phyloP scores from a whole-genome alignment of 1,284 basidiomycete genomes.

The Trichosporon sp. region DNA sequence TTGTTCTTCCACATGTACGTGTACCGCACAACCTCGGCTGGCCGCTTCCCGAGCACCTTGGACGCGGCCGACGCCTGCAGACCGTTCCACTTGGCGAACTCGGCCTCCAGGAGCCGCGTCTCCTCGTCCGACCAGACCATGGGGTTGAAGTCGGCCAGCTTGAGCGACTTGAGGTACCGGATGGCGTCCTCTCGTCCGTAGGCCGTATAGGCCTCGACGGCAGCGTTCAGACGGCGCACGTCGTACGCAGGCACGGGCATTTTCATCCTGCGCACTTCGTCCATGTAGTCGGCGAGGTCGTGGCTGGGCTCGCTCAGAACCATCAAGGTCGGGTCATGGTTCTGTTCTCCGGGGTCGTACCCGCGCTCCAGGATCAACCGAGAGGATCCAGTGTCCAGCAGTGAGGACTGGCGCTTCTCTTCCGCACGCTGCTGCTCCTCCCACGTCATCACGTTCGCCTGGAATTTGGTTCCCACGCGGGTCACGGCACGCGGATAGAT shows the following conservation, averaged over 20 bases:
- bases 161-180: constrained; percentile 26
- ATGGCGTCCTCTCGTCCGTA: constrained; percentile 32
- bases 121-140: constrained; percentile 17
- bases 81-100: constrained; percentile 43
- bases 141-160: constrained; percentile 32
- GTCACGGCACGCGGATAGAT: constrained; percentile 89
- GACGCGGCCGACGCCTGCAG: constrained; percentile 43
- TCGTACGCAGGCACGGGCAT: constrained; percentile 40
- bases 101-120: constrained; percentile 32
- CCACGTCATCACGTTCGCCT: constrained; percentile 56
- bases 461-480: constrained; percentile 79
- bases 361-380: constrained; percentile 39
- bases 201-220: constrained; percentile 27
- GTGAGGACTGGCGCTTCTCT: constrained; percentile 16
- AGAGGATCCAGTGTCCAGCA: constrained; percentile 27
- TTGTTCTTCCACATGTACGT: constrained; percentile 50
- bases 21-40: constrained; percentile 45
- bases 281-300: constrained; percentile 39
- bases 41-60: constrained; percentile 35
- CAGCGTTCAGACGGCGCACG: constrained; percentile 35
- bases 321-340: constrained; percentile 36
- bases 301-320: constrained; percentile 31
- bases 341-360: constrained; percentile 34
- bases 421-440: constrained; percentile 41
- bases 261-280: constrained; percentile 24